Conservation (phyloP, 2,329 filamentous ascomycete genomes). For the Aspergillus costaricaensis region DNA sequence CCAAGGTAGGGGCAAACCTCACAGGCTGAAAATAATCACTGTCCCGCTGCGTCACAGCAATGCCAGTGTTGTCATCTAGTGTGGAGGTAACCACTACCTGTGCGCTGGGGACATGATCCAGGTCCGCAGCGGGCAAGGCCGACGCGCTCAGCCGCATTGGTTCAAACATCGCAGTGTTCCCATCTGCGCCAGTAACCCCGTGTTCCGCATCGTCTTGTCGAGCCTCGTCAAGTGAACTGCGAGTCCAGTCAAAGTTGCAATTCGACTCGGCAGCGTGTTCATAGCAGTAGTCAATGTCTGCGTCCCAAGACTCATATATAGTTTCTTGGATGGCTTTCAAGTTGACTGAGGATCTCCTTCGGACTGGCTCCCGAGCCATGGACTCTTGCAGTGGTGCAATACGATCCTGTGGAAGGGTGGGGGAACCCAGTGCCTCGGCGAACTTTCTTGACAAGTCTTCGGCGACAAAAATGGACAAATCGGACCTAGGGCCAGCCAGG, state of each 20-base stretch:
- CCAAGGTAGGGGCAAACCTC: constrained; percentile 31
- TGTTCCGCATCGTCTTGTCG: constrained; percentile 20
- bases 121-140: constrained; percentile 32
- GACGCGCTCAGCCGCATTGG: constrained; percentile 30
- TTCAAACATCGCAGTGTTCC: constrained; percentile 19
- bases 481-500: constrained; percentile 25
- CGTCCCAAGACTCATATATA: constrained; percentile 57
- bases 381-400: constrained; percentile 22
- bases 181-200: constrained; percentile 13
- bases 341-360: constrained; percentile 18
- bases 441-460: constrained; percentile 42
- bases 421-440: constrained; percentile 50
- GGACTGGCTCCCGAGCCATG: constrained; percentile 17
- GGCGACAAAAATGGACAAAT: constrained; percentile 34
- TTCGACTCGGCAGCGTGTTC: constrained; percentile 62
- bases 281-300: constrained; percentile 64
- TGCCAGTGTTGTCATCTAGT: constrained; percentile 29
- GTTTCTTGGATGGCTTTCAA: constrained; percentile 29
- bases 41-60: constrained; percentile 23
- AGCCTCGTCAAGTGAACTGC: constrained; percentile 36
- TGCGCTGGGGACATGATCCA: constrained; percentile 30
- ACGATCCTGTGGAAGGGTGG: constrained; percentile 36
- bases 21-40: constrained; percentile 38
- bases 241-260: constrained; percentile 62
- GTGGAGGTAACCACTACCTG: constrained; percentile 34